Evolutionary conservation across 345 rosid species (phyloP).

Genomic region (Brassica cretica): DNA sequence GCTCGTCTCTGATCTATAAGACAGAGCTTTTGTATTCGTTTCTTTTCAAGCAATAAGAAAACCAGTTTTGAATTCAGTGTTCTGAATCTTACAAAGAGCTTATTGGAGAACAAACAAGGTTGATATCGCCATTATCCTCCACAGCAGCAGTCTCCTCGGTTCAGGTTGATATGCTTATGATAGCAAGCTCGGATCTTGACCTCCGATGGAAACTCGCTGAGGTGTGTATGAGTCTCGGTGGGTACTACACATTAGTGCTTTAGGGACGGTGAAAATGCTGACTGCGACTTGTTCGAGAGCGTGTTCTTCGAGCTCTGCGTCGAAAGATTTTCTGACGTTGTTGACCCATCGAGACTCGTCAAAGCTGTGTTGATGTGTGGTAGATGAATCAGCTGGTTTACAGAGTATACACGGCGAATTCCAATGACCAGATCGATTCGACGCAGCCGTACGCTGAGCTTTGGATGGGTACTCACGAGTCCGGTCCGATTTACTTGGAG

Average conservation of each 20-base stretch:
- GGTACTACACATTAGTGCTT: constrained; percentile 41
- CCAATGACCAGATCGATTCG: no score
- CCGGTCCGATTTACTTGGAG: no score
- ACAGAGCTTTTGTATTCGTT: no score
- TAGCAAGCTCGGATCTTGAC: constrained; percentile 53
- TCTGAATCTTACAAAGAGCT: constrained; percentile 15
- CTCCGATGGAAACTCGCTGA: constrained; percentile 69
- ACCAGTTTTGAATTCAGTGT: no score
- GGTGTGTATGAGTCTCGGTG: constrained; percentile 68
- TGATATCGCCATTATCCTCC: constrained; percentile 89
- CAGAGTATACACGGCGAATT: no score
- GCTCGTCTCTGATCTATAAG: no score
- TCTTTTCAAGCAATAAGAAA: no score
- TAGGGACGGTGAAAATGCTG: constrained; percentile 69
- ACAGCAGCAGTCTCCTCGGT: constrained; percentile 57
- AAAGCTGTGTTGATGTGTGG: constrained; percentile 37
- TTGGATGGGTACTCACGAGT: no score
- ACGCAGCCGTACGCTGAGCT: no score
- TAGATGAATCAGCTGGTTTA: background rate
- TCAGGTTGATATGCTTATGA: constrained; percentile 53
- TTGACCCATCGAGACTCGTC: constrained; percentile 66
- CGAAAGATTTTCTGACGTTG: constrained; percentile 53
- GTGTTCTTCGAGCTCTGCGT: constrained; percentile 59
- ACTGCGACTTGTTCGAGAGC: constrained; percentile 47
- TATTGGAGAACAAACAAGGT: no score